Conservation (phyloP, 495 filamentous ascomycete species). For the Lophium mytilinum region DNA sequence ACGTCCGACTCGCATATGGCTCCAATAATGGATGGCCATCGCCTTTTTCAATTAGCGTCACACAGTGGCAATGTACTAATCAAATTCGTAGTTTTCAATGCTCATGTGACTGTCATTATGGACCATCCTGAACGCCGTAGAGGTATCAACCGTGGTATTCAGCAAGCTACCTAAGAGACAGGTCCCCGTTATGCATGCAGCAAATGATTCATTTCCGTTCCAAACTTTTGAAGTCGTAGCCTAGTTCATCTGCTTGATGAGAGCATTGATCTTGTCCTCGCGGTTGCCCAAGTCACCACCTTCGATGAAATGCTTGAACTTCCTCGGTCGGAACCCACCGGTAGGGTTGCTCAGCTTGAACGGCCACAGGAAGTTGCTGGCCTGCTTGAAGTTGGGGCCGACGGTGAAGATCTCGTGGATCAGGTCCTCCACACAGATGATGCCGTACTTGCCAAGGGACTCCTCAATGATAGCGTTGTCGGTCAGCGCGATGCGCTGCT, state of each 20-base stretch:
- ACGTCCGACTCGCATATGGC: too few relatives aligned
- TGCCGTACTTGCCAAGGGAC: slow-evolving; percentile 92
- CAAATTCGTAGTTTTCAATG: too few relatives aligned
- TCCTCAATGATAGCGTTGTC: slow-evolving; percentile 98
- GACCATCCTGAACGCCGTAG: background rate
- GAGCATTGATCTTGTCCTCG: slow-evolving; percentile 95
- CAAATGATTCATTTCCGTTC: slow-evolving; percentile 3
- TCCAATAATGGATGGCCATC: too few relatives aligned
- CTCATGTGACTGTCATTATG: background rate
- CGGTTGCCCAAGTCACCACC: slow-evolving; percentile 97
- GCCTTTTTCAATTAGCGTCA: too few relatives aligned
- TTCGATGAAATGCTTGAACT: slow-evolving; percentile 99
- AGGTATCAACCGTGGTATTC: slow-evolving; percentile 11
- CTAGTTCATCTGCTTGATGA: slow-evolving; percentile 99
- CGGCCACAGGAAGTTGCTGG: slow-evolving; percentile 98
- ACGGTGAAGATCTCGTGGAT: slow-evolving; percentile 99
- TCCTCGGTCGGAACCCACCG: slow-evolving; percentile 88
- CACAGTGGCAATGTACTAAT: too few relatives aligned
- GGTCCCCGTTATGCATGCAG: background rate
- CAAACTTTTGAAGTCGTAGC: slow-evolving; percentile 9
- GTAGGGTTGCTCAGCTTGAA: slow-evolving; percentile 98
- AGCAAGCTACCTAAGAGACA: background rate
- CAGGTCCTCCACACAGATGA: slow-evolving; percentile 98
- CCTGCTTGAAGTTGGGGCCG: slow-evolving; percentile 95
- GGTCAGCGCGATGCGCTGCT: slow-evolving; percentile 90